phyloP scores from a whole-genome alignment of 768 basidiomycete genomes.

The Thelephora aurantiotincta region DNA sequence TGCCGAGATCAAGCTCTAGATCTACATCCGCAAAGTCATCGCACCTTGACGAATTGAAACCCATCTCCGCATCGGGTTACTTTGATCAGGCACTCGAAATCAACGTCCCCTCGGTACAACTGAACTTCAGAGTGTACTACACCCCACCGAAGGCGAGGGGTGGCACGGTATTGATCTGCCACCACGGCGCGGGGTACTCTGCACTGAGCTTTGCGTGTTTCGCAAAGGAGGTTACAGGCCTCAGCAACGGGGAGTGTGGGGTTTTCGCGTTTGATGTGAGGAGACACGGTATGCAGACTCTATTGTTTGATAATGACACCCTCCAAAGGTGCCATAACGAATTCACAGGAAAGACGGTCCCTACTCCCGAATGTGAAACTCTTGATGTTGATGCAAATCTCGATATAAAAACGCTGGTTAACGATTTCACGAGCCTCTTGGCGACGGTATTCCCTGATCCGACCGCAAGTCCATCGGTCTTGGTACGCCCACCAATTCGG shows the following conservation, averaged over 20 bases:
- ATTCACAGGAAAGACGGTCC: conserved; percentile 48
- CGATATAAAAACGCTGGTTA: conserved; percentile 54
- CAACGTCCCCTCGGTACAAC: conserved; percentile 38
- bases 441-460: conserved; percentile 57
- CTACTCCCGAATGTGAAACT: conserved; percentile 17
- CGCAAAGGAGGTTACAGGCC: conserved; percentile 58
- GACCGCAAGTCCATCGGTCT: conserved; percentile 46
- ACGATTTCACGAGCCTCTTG: conserved; percentile 63
- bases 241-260: conserved; percentile 61
- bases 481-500: conserved; percentile 36
- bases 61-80: conserved; percentile 65
- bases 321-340: not conserved
- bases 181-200: conserved; percentile 91
- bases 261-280: conserved; percentile 74
- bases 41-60: conserved; percentile 46
- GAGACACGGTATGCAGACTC: conserved; percentile 57
- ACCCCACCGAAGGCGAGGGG: conserved; percentile 47
- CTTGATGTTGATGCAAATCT: conserved; percentile 33
- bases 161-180: conserved; percentile 72
- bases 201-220: conserved; percentile 84
- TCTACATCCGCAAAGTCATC: conserved; percentile 4
- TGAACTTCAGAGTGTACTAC: conserved; percentile 75
- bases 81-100: conserved; percentile 77
- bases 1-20: conserved; percentile 18
- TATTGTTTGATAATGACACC: not conserved